Conservation (phyloP, 2,329 filamentous ascomycete genomes). For the Cercospora nicotianae region DNA sequence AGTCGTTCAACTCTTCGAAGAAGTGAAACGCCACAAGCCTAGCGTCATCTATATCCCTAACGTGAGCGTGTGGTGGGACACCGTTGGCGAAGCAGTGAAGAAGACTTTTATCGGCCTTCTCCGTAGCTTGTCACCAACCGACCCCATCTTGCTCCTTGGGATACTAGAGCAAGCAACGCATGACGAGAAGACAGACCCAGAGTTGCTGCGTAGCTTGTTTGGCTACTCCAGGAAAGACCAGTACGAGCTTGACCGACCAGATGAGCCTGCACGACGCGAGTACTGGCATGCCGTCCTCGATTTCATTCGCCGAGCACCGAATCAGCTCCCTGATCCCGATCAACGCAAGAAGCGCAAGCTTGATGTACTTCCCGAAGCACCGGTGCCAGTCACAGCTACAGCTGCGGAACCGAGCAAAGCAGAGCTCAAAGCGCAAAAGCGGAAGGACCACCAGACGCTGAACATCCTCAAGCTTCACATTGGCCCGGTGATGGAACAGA, state of each 20-base stretch:
- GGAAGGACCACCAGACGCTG: conserved; percentile 77
- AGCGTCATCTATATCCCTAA: conserved; percentile 94
- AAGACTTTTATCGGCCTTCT: conserved; percentile 82
- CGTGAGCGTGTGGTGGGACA: conserved; percentile 81
- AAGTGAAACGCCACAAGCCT: conserved; percentile 91
- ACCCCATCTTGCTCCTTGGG: conserved; percentile 85
- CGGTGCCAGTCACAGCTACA: conserved; percentile 45
- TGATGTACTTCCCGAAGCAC: conserved; percentile 72
- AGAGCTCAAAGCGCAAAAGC: conserved; percentile 76
- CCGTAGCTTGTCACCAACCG: conserved; percentile 79
- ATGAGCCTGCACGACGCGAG: conserved; percentile 62
- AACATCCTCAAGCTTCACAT: conserved; percentile 86
- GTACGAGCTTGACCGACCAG: conserved; percentile 67
- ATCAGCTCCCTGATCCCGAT: conserved; percentile 81
- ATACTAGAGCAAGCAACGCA: conserved; percentile 63
- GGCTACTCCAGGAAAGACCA: conserved; percentile 79
- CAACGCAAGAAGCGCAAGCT: conserved; percentile 85
- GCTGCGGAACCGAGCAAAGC: conserved; percentile 70
- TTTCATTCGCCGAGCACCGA: conserved; percentile 75
- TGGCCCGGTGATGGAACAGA: conserved; percentile 95
- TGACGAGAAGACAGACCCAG: conserved; percentile 55
- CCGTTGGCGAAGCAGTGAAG: conserved; percentile 64
- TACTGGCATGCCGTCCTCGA: conserved; percentile 76
- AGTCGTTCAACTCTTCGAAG: conserved; percentile 84
- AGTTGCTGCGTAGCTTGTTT: conserved; percentile 77